A percentile compares a stretch with the other conserved stretches of the same genome.
Evolutionary conservation across 1,139 yeast genomes (phyloP).

Genomic region (Lodderomyces jiufengensis): DNA sequence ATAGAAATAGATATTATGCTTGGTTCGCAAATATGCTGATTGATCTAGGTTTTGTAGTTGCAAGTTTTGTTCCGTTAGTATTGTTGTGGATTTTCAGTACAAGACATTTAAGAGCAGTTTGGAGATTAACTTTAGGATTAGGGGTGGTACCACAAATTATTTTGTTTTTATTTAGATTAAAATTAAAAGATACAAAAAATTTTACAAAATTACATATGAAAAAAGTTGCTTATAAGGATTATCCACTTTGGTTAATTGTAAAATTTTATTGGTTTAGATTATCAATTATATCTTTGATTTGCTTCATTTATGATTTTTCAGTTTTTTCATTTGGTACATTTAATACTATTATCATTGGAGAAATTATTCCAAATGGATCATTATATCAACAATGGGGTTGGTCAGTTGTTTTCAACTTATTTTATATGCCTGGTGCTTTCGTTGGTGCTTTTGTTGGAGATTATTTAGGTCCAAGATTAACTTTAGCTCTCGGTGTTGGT

Average conservation of each 20-base stretch:
- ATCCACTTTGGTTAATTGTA: slow-evolving; percentile 67
- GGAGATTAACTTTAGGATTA: slow-evolving; percentile 89
- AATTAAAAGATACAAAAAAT: slow-evolving; percentile 67
- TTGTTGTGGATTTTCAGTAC: slow-evolving; percentile 76
- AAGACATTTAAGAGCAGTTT: slow-evolving; percentile 71
- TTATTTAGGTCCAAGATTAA: slow-evolving; percentile 81
- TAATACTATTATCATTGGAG: slow-evolving; percentile 62
- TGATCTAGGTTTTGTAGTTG: slow-evolving; percentile 79
- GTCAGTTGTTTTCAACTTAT: slow-evolving; percentile 84
- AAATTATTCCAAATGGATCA: slow-evolving; percentile 44
- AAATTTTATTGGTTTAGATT: slow-evolving; percentile 87
- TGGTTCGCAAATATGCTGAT: slow-evolving; percentile 90
- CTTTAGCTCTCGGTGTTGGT: slow-evolving; percentile 64
- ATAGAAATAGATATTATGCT: slow-evolving; percentile 82
- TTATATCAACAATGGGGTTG: slow-evolving; percentile 82
- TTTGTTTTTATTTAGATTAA: slow-evolving; percentile 72
- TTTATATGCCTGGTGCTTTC: slow-evolving; percentile 87
- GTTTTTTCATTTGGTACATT: slow-evolving; percentile 85
- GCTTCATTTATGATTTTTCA: slow-evolving; percentile 91
- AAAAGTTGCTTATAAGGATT: slow-evolving; percentile 35
- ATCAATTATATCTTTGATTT: slow-evolving; percentile 63
- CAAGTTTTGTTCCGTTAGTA: slow-evolving; percentile 85
- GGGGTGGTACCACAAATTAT: slow-evolving; percentile 90
- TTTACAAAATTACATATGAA: slow-evolving; percentile 71
- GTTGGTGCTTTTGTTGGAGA: slow-evolving; percentile 82